These are phyloP conservation scores for Tetrahymena elliotti DNA, from an alignment of 73 alveolate species.

Conservation along the genomic window DNA sequence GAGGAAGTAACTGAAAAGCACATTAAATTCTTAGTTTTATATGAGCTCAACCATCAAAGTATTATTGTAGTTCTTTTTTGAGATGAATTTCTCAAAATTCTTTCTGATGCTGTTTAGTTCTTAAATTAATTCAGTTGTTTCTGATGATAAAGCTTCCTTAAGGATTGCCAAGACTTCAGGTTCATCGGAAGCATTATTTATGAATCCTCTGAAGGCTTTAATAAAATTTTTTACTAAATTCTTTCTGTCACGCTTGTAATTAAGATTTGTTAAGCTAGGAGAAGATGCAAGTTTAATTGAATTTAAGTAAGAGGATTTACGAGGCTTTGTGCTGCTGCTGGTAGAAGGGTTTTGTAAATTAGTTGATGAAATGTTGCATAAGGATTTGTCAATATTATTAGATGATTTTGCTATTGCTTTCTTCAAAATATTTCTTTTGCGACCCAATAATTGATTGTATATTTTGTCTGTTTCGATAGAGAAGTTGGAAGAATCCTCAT, in stretches of 20 bases:
- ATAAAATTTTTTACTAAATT: neutral
- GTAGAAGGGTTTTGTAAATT: neutral
- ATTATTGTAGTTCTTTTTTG: neutral
- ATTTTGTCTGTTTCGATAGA: neutral
- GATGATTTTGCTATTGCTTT: neutral
- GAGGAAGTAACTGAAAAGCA: neutral
- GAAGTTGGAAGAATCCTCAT: neutral
- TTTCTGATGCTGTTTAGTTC: neutral
- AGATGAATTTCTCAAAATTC: neutral
- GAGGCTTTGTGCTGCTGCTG: neutral
- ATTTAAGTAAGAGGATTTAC: neutral
- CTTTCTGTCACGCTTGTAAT: neutral
- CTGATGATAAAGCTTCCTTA: neutral
- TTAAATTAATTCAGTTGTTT: neutral
- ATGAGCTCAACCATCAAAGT: neutral
- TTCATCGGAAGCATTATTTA: neutral
- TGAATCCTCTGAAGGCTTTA: neutral
- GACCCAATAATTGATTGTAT: neutral
- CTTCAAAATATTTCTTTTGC: neutral
- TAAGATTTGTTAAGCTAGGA: neutral
- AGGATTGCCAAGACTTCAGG: neutral
- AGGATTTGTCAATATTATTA: neutral
- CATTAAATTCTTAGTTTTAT: neutral
- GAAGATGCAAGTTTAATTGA: neutral
- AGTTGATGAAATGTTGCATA: neutral